phyloP scores from a whole-genome alignment of 192 early-diverging fungal genomes.

The Backusella psychrophila region DNA sequence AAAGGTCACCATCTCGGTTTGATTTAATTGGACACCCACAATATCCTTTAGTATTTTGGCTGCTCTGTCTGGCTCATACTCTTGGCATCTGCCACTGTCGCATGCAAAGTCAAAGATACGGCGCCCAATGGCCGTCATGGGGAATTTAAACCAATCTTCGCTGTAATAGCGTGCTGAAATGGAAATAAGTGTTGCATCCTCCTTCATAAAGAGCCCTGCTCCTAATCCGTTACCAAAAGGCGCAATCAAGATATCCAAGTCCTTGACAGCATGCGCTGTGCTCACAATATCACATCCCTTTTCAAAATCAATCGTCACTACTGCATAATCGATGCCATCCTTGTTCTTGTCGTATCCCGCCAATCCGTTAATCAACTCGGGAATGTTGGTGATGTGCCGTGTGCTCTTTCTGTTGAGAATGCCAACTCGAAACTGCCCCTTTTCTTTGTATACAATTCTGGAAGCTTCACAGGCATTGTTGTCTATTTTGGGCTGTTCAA shows the following conservation, averaged over 20 bases:
- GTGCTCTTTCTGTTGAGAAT: slow-evolving; percentile 22
- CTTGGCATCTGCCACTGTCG: slow-evolving; percentile 17
- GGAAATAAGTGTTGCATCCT: slow-evolving; percentile 12
- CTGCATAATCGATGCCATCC: background rate
- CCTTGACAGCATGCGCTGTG: slow-evolving; percentile 21
- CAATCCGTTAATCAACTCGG: slow-evolving; percentile 8
- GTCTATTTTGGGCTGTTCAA: background rate
- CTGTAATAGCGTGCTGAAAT: slow-evolving; percentile 27
- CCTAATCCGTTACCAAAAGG: slow-evolving; percentile 24
- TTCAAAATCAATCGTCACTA: slow-evolving; percentile 19
- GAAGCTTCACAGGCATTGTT: background rate
- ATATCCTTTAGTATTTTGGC: background rate
- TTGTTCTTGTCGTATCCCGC: background rate
- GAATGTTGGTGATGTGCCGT: slow-evolving; percentile 31
- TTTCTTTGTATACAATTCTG: background rate
- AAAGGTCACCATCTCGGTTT: background rate
- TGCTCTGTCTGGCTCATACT: slow-evolving; percentile 4
- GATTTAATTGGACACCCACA: background rate
- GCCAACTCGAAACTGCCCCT: background rate
- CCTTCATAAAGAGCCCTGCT: slow-evolving; percentile 34
- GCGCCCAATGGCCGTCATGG: slow-evolving; percentile 26
- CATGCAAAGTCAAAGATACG: slow-evolving; percentile 32
- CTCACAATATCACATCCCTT: slow-evolving; percentile 14
- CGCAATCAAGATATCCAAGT: slow-evolving; percentile 26
- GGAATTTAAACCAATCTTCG: slow-evolving; percentile 33